Evolutionary conservation across 805 yeast species (phyloP), one percentile per base, ranked within the genome.

Genomic region (Monosporozyma aquatica): DNA sequence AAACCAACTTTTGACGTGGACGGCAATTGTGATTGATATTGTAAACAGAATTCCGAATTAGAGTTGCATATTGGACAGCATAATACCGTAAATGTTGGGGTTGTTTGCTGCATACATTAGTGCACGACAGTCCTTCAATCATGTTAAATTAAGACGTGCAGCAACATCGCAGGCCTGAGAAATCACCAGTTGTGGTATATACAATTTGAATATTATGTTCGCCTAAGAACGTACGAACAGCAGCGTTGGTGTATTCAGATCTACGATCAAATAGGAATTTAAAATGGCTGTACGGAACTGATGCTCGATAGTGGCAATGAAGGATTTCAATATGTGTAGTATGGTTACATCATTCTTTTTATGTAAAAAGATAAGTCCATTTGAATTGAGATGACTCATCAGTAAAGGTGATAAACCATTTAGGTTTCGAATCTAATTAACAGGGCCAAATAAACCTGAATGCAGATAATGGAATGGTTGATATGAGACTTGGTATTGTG

Each of bases 51-150:
- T 46, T 46, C 10, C 49, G n/a, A 11, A 41, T 30, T 7, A 41
- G 3, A 3, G 43, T 44, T 11, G 46, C 35, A 34, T 41, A 42
- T 42, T 40, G 34, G 8, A 47, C 47, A 3, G 49, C 49, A 32
- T 41, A 30, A 26, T 38, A 47, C 50, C 49, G 43, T 24, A 45
- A 27, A 37, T 38, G 34, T 10, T 27, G 26, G 6, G 50, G 50
- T 26, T 47, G 17, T 5, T 42, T 18, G 39, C 40, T 5, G 41
- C 14, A 2, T 21, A 14, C 7, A 49, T 22, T 8, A 43, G n/a
- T 1, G 51, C 40, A 4, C 49, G 38, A 39, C 49, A 47, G 34
- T 49, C 53, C 28, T 47, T 41, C 24, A 49, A 18, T 3, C 47
- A 35, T 2, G 47, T 42, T 4, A 43, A 28, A 37, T 47, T 47